phyloP scores from a whole-genome alignment of 768 basidiomycete genomes.

The Lentinula aciculospora region DNA sequence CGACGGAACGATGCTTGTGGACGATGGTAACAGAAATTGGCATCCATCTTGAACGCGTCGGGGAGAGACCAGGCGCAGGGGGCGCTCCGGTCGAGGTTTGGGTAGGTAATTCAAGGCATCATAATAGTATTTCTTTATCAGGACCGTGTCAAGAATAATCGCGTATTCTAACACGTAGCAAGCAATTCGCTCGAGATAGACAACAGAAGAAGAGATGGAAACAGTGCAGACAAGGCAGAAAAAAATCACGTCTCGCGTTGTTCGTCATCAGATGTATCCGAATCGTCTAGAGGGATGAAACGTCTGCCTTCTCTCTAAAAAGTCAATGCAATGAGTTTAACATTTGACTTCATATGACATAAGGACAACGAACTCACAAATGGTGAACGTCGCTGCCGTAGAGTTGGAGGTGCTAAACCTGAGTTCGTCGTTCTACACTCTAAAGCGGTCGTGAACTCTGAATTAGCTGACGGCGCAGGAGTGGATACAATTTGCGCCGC shows the following conservation, averaged over 20 bases:
- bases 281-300: slow-evolving; percentile 7
- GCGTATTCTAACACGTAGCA: no score
- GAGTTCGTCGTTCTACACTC: not conserved
- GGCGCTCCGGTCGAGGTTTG: slow-evolving; percentile 69
- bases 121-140: not conserved
- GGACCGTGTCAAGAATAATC: no score
- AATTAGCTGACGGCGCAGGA: not conserved
- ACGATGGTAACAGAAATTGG: slow-evolving; percentile 44
- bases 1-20: slow-evolving; percentile 74
- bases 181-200: not conserved
- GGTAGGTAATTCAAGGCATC: slow-evolving; percentile 30
- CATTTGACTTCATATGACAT: not conserved
- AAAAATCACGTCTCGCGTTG: not conserved
- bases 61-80: slow-evolving; percentile 50
- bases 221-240: not conserved
- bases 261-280: slow-evolving; percentile 6
- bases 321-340: no score
- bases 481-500: not conserved
- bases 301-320: slow-evolving; percentile 5
- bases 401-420: not conserved
- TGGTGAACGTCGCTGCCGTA: slow-evolving; percentile 1
- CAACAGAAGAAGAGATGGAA: not conserved
- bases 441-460: not conserved
- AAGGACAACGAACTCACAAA: not conserved
- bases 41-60: slow-evolving; percentile 52